phyloP scores from a whole-genome alignment of 2,329 filamentous ascomycete genomes.

The Calonectria naviculata region DNA sequence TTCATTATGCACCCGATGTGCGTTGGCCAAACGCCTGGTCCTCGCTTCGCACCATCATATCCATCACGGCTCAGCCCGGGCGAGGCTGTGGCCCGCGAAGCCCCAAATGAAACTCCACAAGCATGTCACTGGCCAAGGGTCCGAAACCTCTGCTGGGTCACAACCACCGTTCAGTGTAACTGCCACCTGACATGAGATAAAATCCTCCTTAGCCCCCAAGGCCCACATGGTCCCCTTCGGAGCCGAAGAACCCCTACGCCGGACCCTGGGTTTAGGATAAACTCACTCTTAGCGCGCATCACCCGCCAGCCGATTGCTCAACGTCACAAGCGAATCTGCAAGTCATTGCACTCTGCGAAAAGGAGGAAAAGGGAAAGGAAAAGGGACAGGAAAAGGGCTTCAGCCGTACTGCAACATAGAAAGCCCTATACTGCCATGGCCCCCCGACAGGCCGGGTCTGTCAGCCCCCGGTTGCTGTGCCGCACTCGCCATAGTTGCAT shows the following conservation, averaged over 20 bases:
- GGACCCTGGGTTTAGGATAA: neutral
- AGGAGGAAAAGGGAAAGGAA: neutral
- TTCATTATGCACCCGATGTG: neutral
- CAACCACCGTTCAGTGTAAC: neutral
- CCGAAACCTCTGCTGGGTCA: neutral
- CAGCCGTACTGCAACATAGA: neutral
- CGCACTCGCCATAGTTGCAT: neutral
- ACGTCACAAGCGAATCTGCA: neutral
- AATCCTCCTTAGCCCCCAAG: neutral
- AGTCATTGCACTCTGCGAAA: neutral
- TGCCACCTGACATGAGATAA: neutral
- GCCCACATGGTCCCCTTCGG: neutral
- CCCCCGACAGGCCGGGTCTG: neutral
- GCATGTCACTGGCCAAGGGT: slow-evolving; percentile 2
- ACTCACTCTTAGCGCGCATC: neutral
- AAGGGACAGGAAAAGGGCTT: neutral
- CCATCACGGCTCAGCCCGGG: neutral
- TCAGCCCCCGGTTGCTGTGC: neutral
- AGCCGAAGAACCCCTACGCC: neutral
- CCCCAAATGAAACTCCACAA: neutral
- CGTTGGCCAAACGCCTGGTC: neutral
- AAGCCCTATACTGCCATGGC: neutral
- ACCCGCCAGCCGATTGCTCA: neutral
- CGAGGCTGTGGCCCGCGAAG: neutral
- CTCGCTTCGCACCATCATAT: too few relatives aligned